Evolutionary conservation across 306 rosid species (phyloP).

Genomic region (Citrullus colocynthis): DNA sequence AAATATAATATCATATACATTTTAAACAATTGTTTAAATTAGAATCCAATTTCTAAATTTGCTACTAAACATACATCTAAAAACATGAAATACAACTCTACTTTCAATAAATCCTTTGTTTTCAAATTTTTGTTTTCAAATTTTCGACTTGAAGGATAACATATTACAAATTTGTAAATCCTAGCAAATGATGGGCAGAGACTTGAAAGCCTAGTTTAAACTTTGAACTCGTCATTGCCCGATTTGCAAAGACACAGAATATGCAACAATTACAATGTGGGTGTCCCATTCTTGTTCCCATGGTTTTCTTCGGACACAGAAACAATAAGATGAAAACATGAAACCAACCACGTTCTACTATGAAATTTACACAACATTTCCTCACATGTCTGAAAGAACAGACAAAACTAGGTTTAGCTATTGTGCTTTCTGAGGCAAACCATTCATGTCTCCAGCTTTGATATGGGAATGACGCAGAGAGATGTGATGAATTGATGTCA

Average conservation of each 20-base stretch:
- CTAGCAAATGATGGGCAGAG: not conserved
- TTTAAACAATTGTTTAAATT: too few species aligned
- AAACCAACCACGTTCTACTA: not conserved
- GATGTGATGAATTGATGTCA: not conserved
- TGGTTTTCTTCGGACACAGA: not conserved
- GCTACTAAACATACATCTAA: too few species aligned
- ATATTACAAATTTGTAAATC: too few species aligned
- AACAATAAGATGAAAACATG: constrained; percentile 2
- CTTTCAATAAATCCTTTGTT: too few species aligned
- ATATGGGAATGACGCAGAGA: not conserved
- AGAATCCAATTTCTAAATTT: too few species aligned
- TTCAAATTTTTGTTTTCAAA: too few species aligned
- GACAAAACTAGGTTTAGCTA: not conserved
- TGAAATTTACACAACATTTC: not conserved
- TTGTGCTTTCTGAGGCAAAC: not conserved
- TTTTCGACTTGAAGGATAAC: too few species aligned
- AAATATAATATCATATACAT: too few species aligned
- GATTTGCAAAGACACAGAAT: not conserved
- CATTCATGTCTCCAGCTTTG: not conserved
- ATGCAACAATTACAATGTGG: not conserved
- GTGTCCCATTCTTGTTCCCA: constrained; percentile 1
- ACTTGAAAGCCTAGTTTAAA: not conserved
- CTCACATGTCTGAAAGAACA: not conserved
- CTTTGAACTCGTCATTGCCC: not conserved
- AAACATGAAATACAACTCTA: too few species aligned